Evolutionary conservation across 1,284 basidiomycete species (phyloP).

Genomic region (Thelephora terrestris): DNA sequence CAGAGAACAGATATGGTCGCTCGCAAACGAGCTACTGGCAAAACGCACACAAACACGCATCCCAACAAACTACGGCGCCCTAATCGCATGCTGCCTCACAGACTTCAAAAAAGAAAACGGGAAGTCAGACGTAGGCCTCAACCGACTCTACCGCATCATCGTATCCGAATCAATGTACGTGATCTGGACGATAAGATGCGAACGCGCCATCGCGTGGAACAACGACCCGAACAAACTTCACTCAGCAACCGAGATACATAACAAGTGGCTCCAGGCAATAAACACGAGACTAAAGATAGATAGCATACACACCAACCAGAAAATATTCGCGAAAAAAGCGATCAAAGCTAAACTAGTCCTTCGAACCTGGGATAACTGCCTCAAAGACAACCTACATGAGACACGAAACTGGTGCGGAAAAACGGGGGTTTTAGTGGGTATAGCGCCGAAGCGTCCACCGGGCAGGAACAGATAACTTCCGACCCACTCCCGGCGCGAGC

Average conservation of each 20-base stretch:
- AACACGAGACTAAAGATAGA: neutral
- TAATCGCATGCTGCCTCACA: neutral
- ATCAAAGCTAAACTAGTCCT: too few relatives aligned
- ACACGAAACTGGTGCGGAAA: too few relatives aligned
- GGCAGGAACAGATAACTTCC: too few relatives aligned
- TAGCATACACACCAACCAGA: too few relatives aligned
- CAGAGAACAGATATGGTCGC: slow-evolving; percentile 16
- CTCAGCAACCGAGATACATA: slow-evolving; percentile 1
- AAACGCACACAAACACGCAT: slow-evolving; percentile 2
- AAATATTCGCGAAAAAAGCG: too few relatives aligned
- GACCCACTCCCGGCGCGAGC: too few relatives aligned
- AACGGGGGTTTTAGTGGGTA: too few relatives aligned
- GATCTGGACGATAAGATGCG: slow-evolving; percentile 22
- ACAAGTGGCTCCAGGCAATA: slow-evolving; percentile 6
- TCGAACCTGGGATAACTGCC: slow-evolving; percentile 7
- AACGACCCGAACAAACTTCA: neutral
- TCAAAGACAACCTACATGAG: too few relatives aligned
- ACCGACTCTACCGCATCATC: slow-evolving; percentile 19
- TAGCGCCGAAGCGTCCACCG: too few relatives aligned
- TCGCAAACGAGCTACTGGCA: slow-evolving; percentile 5
- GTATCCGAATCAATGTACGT: slow-evolving; percentile 20
- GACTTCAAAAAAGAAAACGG: too few relatives aligned
- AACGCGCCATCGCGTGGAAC: slow-evolving; percentile 13
- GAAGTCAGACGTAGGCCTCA: neutral
- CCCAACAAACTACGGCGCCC: slow-evolving; percentile 10